Percentiles rank a stretch among this genome's conserved stretches.
Conservation (phyloP, 108 stramenopile genomes). For the Pseudonitzschia multistriata region DNA sequence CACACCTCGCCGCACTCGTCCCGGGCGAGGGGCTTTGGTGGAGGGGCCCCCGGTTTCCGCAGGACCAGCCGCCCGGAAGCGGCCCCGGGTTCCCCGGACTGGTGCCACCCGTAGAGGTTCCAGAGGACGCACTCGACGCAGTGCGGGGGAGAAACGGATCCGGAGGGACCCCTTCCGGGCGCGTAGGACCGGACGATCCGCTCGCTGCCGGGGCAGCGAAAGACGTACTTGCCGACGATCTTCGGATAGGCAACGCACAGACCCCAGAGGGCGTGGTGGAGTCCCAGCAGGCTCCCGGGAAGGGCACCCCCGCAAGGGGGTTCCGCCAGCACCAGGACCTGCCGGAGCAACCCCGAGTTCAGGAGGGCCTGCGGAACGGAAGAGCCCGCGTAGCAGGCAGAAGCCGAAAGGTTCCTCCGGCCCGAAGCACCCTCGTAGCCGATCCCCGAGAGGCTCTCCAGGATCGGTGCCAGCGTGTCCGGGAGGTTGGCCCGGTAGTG, state of each 20-base stretch:
- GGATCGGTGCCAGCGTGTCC: conserved; percentile 21
- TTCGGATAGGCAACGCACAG: conserved; percentile 27
- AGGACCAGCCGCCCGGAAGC: neutral
- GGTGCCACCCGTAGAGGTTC: conserved; percentile 23
- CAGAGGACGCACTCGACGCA: conserved; percentile 33
- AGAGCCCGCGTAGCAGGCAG: neutral
- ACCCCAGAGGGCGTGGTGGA: conserved; percentile 34
- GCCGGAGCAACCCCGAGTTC: conserved; percentile 38
- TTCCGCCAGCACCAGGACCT: conserved; percentile 18
- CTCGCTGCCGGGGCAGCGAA: conserved; percentile 24
- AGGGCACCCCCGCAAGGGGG: neutral
- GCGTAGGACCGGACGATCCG: conserved; percentile 16
- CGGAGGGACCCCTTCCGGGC: neutral
- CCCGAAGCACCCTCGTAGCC: neutral
- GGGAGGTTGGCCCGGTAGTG: conserved; percentile 15
- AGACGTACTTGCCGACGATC: conserved; percentile 32
- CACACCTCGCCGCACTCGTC: conserved; percentile 39
- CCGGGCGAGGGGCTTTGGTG: conserved; percentile 8
- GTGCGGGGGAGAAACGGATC: neutral
- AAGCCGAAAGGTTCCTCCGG: neutral
- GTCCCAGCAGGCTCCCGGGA: neutral
- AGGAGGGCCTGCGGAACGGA: conserved; percentile 30
- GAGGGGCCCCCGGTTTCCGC: conserved; percentile 14
- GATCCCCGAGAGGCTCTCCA: conserved; percentile 31
- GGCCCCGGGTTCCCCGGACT: conserved; percentile 3